Evolutionary conservation across 768 basidiomycete species (phyloP).

Genomic region (Naganishia randhawae): DNA sequence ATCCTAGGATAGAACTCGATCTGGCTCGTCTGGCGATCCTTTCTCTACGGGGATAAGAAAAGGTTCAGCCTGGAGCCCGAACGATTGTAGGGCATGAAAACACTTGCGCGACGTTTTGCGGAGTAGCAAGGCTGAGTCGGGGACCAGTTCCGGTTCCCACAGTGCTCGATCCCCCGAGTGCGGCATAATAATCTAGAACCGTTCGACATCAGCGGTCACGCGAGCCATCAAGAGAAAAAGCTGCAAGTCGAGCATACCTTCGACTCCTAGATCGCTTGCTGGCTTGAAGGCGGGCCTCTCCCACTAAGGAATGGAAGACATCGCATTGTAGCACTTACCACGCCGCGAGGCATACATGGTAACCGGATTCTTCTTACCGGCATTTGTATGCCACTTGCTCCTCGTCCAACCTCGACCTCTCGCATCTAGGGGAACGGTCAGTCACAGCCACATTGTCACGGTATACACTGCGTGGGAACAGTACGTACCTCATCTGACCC

Average conservation of each 20-base stretch:
- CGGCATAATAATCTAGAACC: neutral
- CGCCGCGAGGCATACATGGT: neutral
- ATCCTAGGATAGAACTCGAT: constrained; percentile 12
- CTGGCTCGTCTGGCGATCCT: constrained; percentile 6
- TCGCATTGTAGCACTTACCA: too few species aligned
- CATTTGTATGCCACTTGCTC: constrained; percentile 18
- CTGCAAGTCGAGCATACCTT: neutral
- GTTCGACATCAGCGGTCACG: neutral
- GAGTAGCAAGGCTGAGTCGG: constrained; percentile 21
- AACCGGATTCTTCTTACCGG: neutral
- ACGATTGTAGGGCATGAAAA: neutral
- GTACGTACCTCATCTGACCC: constrained; percentile 9
- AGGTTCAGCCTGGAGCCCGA: neutral
- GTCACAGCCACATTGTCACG: too few species aligned
- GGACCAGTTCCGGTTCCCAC: constrained; percentile 10
- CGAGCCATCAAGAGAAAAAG: neutral
- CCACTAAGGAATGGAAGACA: neutral
- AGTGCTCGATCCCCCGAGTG: constrained; percentile 2
- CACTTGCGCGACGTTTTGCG: constrained; percentile 7
- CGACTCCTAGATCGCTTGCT: neutral
- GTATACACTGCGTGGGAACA: neutral
- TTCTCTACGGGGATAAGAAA: neutral
- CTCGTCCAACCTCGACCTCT: neutral
- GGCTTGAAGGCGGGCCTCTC: neutral
- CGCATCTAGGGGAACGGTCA: neutral